These are phyloP conservation scores for Boletus sp. DNA, from an alignment of 768 basidiomycete species.

Conservation along the genomic window DNA sequence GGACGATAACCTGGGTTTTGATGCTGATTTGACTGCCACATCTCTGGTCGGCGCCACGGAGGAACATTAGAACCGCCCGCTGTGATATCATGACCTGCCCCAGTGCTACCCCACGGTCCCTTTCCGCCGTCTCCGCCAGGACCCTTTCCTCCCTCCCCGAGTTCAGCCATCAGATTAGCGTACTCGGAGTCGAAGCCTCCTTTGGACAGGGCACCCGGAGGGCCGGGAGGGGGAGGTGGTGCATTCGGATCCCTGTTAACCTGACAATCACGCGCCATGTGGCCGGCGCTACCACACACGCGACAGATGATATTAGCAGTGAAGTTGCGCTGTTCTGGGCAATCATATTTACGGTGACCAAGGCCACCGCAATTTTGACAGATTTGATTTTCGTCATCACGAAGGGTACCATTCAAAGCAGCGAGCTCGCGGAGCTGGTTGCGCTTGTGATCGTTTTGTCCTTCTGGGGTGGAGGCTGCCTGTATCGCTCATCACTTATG, in stretches of 20 bases:
- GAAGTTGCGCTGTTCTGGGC: constrained; percentile 97
- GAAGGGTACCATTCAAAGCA: constrained; percentile 95
- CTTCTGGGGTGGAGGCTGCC: constrained; percentile 99
- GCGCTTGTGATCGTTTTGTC: constrained; percentile 98
- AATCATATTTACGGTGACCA: constrained; percentile 98
- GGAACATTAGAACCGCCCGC: constrained; percentile 74
- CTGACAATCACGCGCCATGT: constrained; percentile 98
- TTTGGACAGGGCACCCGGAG: constrained; percentile 43
- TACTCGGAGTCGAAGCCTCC: constrained; percentile 97
- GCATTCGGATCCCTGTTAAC: constrained; percentile 89
- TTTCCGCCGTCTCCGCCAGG: constrained; percentile 51
- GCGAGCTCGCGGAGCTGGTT: constrained; percentile 98
- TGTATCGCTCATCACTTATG: constrained; percentile 29
- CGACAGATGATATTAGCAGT: constrained; percentile 99
- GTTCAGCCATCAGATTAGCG: constrained; percentile 94
- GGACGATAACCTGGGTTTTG: constrained; percentile 64
- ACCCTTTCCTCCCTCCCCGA: constrained; percentile 77
- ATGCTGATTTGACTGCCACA: constrained; percentile 66
- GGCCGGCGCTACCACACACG: constrained; percentile 95
- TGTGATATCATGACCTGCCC: constrained; percentile 55
- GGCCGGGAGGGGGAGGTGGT: constrained; percentile 42
- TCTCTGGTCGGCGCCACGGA: constrained; percentile 89
- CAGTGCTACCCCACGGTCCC: constrained; percentile 62
- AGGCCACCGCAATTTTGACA: constrained; percentile 96
- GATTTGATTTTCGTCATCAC: constrained; percentile 99